Percentiles rank a stretch among this genome's conserved stretches.
phyloP scores from a whole-genome alignment of 306 rosid genomes.

The Castanea crenata region DNA sequence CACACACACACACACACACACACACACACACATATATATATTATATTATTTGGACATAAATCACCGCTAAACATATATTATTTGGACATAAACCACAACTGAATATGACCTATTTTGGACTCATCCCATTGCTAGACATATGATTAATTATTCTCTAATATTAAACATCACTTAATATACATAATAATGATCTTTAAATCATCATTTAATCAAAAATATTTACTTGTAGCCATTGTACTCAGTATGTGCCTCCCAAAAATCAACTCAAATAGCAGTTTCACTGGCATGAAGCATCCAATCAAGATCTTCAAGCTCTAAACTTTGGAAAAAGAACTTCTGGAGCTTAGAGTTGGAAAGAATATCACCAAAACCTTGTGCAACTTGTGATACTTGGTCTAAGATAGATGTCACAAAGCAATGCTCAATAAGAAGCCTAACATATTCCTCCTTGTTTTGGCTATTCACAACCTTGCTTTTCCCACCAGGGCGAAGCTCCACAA shows the following conservation, averaged over 20 bases:
- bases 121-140: too few relatives aligned
- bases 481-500: conserved; percentile 67
- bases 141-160: too few relatives aligned
- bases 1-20: too few relatives aligned
- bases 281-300: conserved; percentile 91
- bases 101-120: too few relatives aligned
- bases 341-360: conserved; percentile 51
- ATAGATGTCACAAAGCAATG: conserved; percentile 72
- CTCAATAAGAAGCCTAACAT: conserved; percentile 70
- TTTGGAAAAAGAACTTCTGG: conserved; percentile 51
- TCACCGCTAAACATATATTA: too few relatives aligned
- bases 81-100: too few relatives aligned
- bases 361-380: conserved; percentile 77
- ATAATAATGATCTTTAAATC: too few relatives aligned
- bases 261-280: conserved; percentile 62
- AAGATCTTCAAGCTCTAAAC: conserved; percentile 84
- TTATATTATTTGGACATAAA: too few relatives aligned
- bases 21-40: too few relatives aligned
- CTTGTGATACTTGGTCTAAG: conserved; percentile 71
- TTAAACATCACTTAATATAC: too few relatives aligned
- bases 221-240: conserved; percentile 72
- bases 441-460: conserved; percentile 66
- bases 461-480: conserved; percentile 61
- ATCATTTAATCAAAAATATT: too few relatives aligned
- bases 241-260: conserved; percentile 89